Base-by-base conservation (phyloP, 768 basidiomycete genomes). In the Gymnopilus dilepis region DNA sequence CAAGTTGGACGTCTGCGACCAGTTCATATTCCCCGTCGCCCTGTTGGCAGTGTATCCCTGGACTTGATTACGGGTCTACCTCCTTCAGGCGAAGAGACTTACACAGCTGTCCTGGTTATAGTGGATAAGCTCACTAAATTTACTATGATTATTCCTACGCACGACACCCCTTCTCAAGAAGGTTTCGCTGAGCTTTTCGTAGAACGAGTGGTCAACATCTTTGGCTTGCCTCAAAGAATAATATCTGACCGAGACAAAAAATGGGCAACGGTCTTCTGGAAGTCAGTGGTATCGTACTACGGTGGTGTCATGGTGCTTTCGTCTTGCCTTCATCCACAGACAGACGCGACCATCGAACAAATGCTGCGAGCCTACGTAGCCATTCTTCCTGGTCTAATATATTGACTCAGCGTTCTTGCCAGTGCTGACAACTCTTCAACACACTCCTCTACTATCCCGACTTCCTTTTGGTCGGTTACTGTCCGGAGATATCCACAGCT, bases 271-370 rank as follows among this genome's bases (percentile, higher is more conserved):
- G 66, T 45, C 2, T 74, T 77, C 62, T 77, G 74, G 71, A 63
- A 65, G 59, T 59, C 65, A 22, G 53, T 74, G 2, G 58, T 66
- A n/a, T n/a, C n/a, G n/a, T n/a, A n/a, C n/a, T n/a, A 37, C 1
- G 60, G 75, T 19, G 71, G 69, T 0, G 61, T 66, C 2, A 58
- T 63, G 52, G 64, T 61, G 3, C 47, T 77, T 0, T 73, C 78
- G 1, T 75, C 75, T 0, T 63, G 73, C 0, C 72, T 76, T 48
- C 80, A 80, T 58, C 78, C 76, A 2, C 56, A 58, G 24, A 24
- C 41, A 0, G 43, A 58, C 31, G 50, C 47, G 0, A 51, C 50
- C 0, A n/a, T 58, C 0, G 51, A 52, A 11, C 50, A 51, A 21
- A 58, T 58, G 61, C 22, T 58, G 3, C 31, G 61, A 19, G 61